Percentiles rank a stretch among this genome's conserved stretches.
These are phyloP conservation scores for Aspergillus mulundensis DNA, from an alignment of 495 filamentous ascomycete species.

Conservation along the genomic window DNA sequence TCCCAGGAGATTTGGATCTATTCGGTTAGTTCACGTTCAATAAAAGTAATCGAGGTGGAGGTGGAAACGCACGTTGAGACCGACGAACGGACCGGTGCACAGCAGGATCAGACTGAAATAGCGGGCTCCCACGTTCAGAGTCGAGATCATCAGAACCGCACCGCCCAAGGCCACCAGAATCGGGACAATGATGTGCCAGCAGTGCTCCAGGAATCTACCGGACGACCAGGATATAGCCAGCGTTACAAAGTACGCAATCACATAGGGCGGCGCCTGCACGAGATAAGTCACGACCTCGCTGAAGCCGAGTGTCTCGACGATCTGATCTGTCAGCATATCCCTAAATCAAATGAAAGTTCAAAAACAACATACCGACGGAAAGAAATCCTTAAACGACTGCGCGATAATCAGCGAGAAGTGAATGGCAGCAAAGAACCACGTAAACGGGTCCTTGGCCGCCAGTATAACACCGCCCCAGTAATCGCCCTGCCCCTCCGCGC, in stretches of 20 bases:
- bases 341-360: too few relatives aligned
- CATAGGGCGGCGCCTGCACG: conserved; percentile 11
- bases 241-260: conserved; percentile 10
- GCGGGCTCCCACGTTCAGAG: conserved; percentile 5
- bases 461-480: conserved; percentile 9
- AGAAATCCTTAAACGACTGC: conserved; percentile 16
- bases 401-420: conserved; percentile 13
- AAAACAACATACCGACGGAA: conserved; percentile 11
- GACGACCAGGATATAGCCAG: conserved; percentile 12
- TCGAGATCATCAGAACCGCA: conserved; percentile 11
- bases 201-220: conserved; percentile 3
- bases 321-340: conserved; percentile 2
- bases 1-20: conserved; percentile 17
- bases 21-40: background rate
- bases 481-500: conserved; percentile 2
- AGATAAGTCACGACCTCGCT: conserved; percentile 10
- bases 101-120: conserved; percentile 13
- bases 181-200: conserved; percentile 12
- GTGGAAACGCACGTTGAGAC: conserved; percentile 5
- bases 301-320: conserved; percentile 10
- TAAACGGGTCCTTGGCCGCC: conserved; percentile 13
- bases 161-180: conserved; percentile 8
- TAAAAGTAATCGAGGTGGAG: too few relatives aligned
- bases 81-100: conserved; percentile 12
- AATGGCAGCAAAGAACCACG: conserved; percentile 10